Percentiles rank a stretch among this genome's conserved stretches.
These are phyloP conservation scores for Porphyrellus sp. DNA, from an alignment of 1,284 basidiomycete species.

Conservation along the genomic window DNA sequence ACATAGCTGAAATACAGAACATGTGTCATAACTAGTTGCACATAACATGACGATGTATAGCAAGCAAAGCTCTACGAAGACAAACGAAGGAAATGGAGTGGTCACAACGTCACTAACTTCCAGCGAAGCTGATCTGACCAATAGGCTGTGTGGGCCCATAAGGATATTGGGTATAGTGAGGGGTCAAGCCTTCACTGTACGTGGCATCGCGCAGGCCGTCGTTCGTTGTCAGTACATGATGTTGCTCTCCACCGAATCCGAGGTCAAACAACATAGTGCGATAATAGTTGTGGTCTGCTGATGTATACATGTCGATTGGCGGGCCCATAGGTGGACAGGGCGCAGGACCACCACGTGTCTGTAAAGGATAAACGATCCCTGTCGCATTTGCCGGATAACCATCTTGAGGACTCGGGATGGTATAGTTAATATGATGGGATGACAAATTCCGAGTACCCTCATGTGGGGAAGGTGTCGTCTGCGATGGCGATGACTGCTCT, in stretches of 20 bases:
- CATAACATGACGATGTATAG: slow-evolving; percentile 8
- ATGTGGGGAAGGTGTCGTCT: slow-evolving; percentile 28
- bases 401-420: slow-evolving; percentile 21
- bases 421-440: slow-evolving; percentile 21
- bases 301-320: slow-evolving; percentile 31
- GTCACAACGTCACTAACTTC: slow-evolving; percentile 15
- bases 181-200: slow-evolving; percentile 27
- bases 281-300: slow-evolving; percentile 63
- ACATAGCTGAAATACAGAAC: slow-evolving; percentile 20
- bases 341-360: slow-evolving; percentile 16
- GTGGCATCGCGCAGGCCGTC: slow-evolving; percentile 26
- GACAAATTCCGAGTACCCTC: slow-evolving; percentile 11
- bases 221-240: slow-evolving; percentile 20
- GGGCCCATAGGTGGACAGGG: slow-evolving; percentile 19
- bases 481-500: slow-evolving; percentile 24
- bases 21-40: slow-evolving; percentile 14
- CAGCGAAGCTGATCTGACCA: slow-evolving; percentile 25
- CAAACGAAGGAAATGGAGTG: neutral
- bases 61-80: slow-evolving; percentile 9
- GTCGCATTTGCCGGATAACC: slow-evolving; percentile 17
- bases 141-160: slow-evolving; percentile 30
- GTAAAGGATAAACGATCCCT: slow-evolving; percentile 18
- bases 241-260: slow-evolving; percentile 52
- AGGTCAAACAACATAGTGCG: slow-evolving; percentile 68
- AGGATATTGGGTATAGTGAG: slow-evolving; percentile 34